These are phyloP conservation scores for Exophiala sp. DNA, from an alignment of 2,329 filamentous ascomycete species.

Conservation along the genomic window DNA sequence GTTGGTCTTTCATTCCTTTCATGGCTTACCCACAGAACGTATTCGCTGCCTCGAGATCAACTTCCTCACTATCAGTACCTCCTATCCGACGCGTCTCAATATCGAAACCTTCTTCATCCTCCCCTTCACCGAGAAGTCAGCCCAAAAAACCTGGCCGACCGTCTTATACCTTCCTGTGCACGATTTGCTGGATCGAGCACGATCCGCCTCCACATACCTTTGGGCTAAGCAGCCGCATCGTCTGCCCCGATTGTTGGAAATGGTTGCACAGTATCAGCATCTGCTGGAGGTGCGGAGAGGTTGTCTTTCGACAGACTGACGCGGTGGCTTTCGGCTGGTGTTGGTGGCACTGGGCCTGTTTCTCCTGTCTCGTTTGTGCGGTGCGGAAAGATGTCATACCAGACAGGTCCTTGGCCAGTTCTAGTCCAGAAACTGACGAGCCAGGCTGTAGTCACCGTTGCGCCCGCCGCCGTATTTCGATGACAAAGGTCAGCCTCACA, in stretches of 20 bases:
- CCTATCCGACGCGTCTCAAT: neutral
- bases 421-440: neutral
- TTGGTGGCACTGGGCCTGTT: slow-evolving; percentile 33
- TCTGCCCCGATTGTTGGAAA: slow-evolving; percentile 28
- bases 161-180: slow-evolving; percentile 19
- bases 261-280: slow-evolving; percentile 27
- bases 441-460: slow-evolving; percentile 18
- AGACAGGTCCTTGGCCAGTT: no score
- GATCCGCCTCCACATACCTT: slow-evolving; percentile 17
- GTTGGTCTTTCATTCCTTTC: no score
- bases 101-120: no score
- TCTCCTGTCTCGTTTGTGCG: slow-evolving; percentile 30
- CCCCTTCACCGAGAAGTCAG: neutral
- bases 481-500: slow-evolving; percentile 16
- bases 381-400: slow-evolving; percentile 13
- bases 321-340: slow-evolving; percentile 31
- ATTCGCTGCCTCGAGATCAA: neutral
- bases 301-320: slow-evolving; percentile 27
- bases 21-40: neutral
- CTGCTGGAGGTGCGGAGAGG: slow-evolving; percentile 30
- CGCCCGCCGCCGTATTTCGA: slow-evolving; percentile 22
- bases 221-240: slow-evolving; percentile 21
- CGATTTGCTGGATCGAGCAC: slow-evolving; percentile 21
- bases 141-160: neutral
- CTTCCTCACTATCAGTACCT: neutral